phyloP scores from a whole-genome alignment of 2,329 filamentous ascomycete genomes.

The Sporothrix curviconia region DNA sequence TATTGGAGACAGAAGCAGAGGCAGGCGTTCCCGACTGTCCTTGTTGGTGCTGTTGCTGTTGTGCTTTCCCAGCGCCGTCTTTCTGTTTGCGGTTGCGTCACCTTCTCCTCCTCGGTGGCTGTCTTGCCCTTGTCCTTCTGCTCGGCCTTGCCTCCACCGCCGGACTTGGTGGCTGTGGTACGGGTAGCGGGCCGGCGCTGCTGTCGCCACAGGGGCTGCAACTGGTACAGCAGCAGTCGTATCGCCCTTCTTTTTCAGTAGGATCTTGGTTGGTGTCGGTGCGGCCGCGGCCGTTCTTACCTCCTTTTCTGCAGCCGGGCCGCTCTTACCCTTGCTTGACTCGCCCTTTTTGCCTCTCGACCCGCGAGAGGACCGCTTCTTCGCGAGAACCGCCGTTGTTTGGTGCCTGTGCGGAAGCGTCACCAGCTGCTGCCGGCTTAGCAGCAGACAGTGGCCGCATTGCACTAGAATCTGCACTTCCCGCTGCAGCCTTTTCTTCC shows the following conservation, averaged over 20 bases:
- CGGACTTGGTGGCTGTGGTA: background rate
- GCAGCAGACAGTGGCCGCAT: background rate
- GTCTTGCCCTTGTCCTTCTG: conserved; percentile 8
- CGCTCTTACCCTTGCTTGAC: conserved; percentile 14
- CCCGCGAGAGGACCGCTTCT: conserved; percentile 15
- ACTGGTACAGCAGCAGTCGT: conserved; percentile 20
- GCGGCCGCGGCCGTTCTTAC: conserved; percentile 8
- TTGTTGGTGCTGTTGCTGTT: background rate
- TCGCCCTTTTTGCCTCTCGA: conserved; percentile 21
- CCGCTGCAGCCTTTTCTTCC: background rate
- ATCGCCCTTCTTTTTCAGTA: conserved; percentile 35
- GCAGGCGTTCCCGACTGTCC: background rate
- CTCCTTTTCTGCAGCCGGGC: background rate
- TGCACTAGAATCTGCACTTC: background rate
- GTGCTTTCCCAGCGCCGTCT: background rate
- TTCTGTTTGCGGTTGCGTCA: background rate
- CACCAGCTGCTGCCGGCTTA: background rate
- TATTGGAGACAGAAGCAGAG: no score
- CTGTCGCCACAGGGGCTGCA: conserved; percentile 19
- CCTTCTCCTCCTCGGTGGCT: background rate
- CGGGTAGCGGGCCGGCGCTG: conserved; percentile 13
- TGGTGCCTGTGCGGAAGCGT: background rate
- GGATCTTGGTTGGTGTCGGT: conserved; percentile 25
- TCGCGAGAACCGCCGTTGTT: conserved; percentile 1
- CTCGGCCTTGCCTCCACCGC: background rate